Base-by-base conservation (phyloP, 495 filamentous ascomycete species). In the Terfezia claveryi region DNA sequence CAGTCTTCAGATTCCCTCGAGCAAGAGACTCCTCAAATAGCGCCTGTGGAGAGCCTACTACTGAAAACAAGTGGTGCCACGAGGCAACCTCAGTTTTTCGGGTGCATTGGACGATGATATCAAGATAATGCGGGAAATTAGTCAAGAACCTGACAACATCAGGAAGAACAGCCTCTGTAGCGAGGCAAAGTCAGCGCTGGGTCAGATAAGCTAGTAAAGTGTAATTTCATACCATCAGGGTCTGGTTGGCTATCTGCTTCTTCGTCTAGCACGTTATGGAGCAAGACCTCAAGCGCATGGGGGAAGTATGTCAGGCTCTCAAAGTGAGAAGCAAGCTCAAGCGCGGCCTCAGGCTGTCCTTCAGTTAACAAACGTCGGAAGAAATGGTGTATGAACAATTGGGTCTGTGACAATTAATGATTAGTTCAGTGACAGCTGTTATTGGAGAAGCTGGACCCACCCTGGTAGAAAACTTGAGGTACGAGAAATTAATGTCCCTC, bases 21-120 rank as follows among this genome's bases (percentile, higher is more conserved):
- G 80, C 77, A 20, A 99, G 72, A 1, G 86, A 84, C 67, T 92
- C 83, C 67, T 96, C 91, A 54, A 96, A 99, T 0, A 96, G 75
- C 56, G 86, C 81, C 57, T 86, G 81, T 7, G 91, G 86, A 3
- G 88, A 82, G 4, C 92, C 91, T 1, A 96, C 75, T 61, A 92
- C 81, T 16, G 50, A 51, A 66, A 96, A 96, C 2, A 99, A 74
- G 1, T 92, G 93, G 32, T 82, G 80, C 92, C 92, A 20, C 20
- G 83, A 92, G 32, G 87, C 80, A 8, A 94, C 79, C 61, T 99
- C 92, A 0, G 92, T 99, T 69, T 99, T 99, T 17, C 92, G 82
- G 0, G 91, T 95, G 68, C 92, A 99, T 70, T 94, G 89, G 1
- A 99, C 87, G 7, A 99, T 80, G 55, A 94, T 87, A 64, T 95